Conservation (phyloP, 306 rosid genomes). For the Cicer yamashitae region DNA sequence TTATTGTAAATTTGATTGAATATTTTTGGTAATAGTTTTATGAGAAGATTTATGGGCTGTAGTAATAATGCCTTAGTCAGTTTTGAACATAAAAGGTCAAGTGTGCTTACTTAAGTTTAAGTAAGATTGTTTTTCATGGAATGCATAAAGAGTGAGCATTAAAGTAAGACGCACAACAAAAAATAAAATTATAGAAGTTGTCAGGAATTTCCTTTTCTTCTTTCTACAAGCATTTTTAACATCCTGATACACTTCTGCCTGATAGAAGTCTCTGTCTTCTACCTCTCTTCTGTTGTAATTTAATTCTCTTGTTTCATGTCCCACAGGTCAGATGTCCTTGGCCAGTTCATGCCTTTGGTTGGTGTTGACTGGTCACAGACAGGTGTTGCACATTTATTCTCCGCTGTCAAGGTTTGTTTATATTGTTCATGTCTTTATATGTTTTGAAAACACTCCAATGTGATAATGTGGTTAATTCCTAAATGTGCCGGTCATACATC, state of each 20-base stretch:
- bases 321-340: slow-evolving; percentile 95
- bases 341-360: slow-evolving; percentile 99
- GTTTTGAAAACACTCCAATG: slow-evolving; percentile 39
- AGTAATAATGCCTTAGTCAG: slow-evolving; percentile 13
- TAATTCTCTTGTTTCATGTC: slow-evolving; percentile 37
- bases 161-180: too few species aligned
- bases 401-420: slow-evolving; percentile 89
- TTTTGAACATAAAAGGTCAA: slow-evolving; percentile 20
- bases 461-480: slow-evolving; percentile 41
- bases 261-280: background rate
- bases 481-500: slow-evolving; percentile 27
- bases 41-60: background rate
- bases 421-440: slow-evolving; percentile 31
- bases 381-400: slow-evolving; percentile 93
- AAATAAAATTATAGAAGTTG: too few species aligned
- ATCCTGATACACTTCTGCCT: slow-evolving; percentile 22
- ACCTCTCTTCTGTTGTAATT: slow-evolving; percentile 34
- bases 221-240: slow-evolving; percentile 22
- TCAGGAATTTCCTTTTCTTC: background rate
- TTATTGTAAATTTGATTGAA: slow-evolving; percentile 20
- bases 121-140: background rate
- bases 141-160: too few species aligned
- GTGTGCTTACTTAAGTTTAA: slow-evolving; percentile 15
- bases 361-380: slow-evolving; percentile 99
- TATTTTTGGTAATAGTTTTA: slow-evolving; percentile 17